These are phyloP conservation scores for Cercospora sojina DNA, from an alignment of 2,329 filamentous ascomycete genomes.

Conservation along the genomic window DNA sequence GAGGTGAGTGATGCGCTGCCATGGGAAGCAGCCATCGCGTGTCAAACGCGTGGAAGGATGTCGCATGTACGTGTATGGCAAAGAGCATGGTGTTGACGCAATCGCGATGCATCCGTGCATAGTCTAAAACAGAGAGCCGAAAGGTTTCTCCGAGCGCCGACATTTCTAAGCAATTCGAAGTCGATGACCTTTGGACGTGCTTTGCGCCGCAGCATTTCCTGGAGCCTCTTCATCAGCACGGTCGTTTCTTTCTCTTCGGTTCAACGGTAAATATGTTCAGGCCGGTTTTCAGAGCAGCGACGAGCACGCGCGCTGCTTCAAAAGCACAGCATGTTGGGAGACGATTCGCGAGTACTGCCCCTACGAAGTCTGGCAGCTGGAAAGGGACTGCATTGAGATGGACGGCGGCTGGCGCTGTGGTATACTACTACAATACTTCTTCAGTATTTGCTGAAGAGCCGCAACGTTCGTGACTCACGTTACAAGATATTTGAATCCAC, in stretches of 20 bases:
- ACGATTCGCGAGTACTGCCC: slow-evolving; percentile 58
- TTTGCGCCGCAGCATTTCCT: slow-evolving; percentile 13
- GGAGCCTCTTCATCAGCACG: slow-evolving; percentile 6
- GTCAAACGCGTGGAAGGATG: not conserved
- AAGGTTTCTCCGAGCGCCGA: not conserved
- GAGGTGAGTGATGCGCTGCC: not conserved
- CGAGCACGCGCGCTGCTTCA: slow-evolving; percentile 34
- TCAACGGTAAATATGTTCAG: slow-evolving; percentile 50
- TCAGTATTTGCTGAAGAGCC: slow-evolving; percentile 82
- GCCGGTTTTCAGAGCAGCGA: slow-evolving; percentile 48
- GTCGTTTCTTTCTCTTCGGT: slow-evolving; percentile 14
- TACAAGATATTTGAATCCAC: not conserved
- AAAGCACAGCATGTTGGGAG: slow-evolving; percentile 33
- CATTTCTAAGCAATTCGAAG: slow-evolving; percentile 16
- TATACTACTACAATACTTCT: slow-evolving; percentile 96
- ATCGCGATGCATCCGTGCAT: not conserved
- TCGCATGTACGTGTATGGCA: not conserved
- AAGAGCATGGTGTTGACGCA: not conserved
- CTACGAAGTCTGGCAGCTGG: slow-evolving; percentile 71
- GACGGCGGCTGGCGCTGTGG: slow-evolving; percentile 69
- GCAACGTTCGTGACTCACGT: slow-evolving; percentile 56
- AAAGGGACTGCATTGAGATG: slow-evolving; percentile 73
- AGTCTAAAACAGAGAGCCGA: not conserved
- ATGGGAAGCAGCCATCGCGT: not conserved
- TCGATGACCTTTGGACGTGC: slow-evolving; percentile 10